These are phyloP conservation scores for Pseudozyma hubeiensis DNA, from an alignment of 1,284 basidiomycete genomes.

Conservation along the genomic window DNA sequence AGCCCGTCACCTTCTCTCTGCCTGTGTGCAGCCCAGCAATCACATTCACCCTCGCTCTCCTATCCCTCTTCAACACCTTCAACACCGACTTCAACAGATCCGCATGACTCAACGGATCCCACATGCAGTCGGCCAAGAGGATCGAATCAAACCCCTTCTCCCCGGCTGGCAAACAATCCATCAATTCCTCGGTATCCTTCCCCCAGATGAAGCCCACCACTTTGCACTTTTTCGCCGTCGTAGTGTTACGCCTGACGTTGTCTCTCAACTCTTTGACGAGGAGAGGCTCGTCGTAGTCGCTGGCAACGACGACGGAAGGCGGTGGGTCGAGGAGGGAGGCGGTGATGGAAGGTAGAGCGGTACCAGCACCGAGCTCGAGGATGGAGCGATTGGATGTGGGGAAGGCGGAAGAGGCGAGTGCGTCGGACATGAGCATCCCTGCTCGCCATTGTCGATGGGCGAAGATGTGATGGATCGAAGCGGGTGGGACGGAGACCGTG, in stretches of 20 bases:
- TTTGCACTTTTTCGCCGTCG: constrained; percentile 19
- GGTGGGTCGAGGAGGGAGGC: constrained; percentile 33
- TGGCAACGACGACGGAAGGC: constrained; percentile 45
- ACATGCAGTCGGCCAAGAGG: constrained; percentile 66
- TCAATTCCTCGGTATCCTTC: constrained; percentile 53
- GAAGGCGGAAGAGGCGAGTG: constrained; percentile 50
- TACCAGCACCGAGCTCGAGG: constrained; percentile 64
- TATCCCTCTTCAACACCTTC: constrained; percentile 25
- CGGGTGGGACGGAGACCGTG: constrained; percentile 59
- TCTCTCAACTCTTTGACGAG: constrained; percentile 58
- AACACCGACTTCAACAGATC: constrained; percentile 58
- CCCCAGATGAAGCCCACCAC: constrained; percentile 64
- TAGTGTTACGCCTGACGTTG: constrained; percentile 46
- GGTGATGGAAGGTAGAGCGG: constrained; percentile 59
- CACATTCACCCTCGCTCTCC: constrained; percentile 53
- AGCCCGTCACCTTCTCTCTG: constrained; percentile 55
- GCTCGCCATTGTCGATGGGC: constrained; percentile 68
- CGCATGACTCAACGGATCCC: constrained; percentile 64
- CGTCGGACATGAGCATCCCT: constrained; percentile 65
- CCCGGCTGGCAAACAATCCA: constrained; percentile 51
- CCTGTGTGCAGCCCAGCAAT: constrained; percentile 66
- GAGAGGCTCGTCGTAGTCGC: constrained; percentile 63
- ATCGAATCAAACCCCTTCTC: constrained; percentile 44
- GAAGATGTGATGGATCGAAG: constrained; percentile 64
- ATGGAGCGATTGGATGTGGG: constrained; percentile 29